These are phyloP conservation scores for Meripilus lineatus DNA, from an alignment of 1,284 basidiomycete species.

Conservation along the genomic window DNA sequence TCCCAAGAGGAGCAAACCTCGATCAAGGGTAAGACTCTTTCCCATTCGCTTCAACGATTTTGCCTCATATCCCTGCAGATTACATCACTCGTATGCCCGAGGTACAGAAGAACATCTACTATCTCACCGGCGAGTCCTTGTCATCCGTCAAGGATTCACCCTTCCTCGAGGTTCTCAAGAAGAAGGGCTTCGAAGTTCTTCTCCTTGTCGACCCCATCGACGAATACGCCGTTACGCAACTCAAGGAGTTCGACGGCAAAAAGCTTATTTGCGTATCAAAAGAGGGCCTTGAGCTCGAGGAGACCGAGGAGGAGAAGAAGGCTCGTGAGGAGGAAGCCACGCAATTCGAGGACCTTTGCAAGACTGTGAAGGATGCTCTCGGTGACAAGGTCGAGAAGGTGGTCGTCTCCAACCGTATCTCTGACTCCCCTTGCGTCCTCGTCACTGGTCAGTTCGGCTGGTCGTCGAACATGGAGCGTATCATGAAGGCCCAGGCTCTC, in stretches of 20 bases:
- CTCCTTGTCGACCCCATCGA: constrained; percentile 98
- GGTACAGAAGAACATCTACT: constrained; percentile 99
- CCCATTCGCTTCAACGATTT: neutral
- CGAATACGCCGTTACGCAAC: constrained; percentile 95
- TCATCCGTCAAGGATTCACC: constrained; percentile 91
- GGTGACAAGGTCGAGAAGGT: constrained; percentile 99
- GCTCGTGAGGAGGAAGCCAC: constrained; percentile 84
- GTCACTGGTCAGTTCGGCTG: constrained; percentile 99
- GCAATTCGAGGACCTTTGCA: constrained; percentile 87
- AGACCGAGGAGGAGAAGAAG: constrained; percentile 97
- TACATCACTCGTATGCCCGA: constrained; percentile 99
- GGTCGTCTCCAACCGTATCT: constrained; percentile 96
- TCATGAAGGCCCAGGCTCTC: constrained; percentile 99
- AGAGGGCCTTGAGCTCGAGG: constrained; percentile 99
- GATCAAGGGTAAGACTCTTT: constrained; percentile 73
- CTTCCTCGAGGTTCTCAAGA: constrained; percentile 99
- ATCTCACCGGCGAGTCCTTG: constrained; percentile 98
- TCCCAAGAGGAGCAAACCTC: constrained; percentile 89
- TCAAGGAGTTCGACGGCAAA: constrained; percentile 99
- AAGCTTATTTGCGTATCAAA: constrained; percentile 98
- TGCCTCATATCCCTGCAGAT: constrained; percentile 46
- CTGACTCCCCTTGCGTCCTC: constrained; percentile 93
- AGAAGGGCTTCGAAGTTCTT: constrained; percentile 99
- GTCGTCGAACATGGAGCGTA: constrained; percentile 99
- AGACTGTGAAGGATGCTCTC: constrained; percentile 96